Evolutionary conservation across 1,284 basidiomycete genomes (phyloP), one percentile per base, ranked within the genome.

Genomic region (Stygiomarasmius scandens): DNA sequence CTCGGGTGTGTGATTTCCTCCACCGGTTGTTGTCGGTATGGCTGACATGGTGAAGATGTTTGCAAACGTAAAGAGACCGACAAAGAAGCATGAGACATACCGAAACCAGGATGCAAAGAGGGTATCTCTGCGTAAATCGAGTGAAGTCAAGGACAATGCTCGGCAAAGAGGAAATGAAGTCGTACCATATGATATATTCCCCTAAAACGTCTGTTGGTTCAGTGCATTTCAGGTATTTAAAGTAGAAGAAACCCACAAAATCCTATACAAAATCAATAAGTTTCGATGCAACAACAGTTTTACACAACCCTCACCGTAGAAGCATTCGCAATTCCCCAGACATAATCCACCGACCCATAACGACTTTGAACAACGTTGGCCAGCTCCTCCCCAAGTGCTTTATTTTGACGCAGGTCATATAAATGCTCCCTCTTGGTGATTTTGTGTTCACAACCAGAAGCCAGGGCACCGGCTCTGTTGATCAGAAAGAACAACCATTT

Each of bases 391-490:
- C 87, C 82, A 0, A 90, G 74, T 2, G 77, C 77, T 49, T 73
- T 71, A 63, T 90, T 91, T 67, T 90, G 86, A 8, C 83, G 77
- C 16, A 91, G 73, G 62, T 92, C 89, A 10, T 25, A 34, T 52
- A 80, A 81, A 23, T 76, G 78, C 2, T 76, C 69, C 1, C 69
- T 70, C n/a, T 71, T 55, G 0, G 67, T 68, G 54, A 89, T 77
- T 41, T 84, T 78, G 34, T 84, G 75, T 50, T 76, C 77, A 67
- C 92, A 93, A 0, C 83, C 88, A 0, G 92, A 89, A 0, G 90
- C 88, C 34, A 83, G 73, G 0, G 81, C 87, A 1, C 89, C 90
- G 2, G 87, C 90, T 63, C 87, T 89, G 12, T 32, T 49, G 27
- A 52, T 20, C 20, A 34, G 12, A 20, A 8, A n/a, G n/a, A n/a